A percentile compares a stretch with the other conserved stretches of the same genome.
Evolutionary conservation across 1,284 basidiomycete species (phyloP).

Genomic region (Prillingera fragicola): DNA sequence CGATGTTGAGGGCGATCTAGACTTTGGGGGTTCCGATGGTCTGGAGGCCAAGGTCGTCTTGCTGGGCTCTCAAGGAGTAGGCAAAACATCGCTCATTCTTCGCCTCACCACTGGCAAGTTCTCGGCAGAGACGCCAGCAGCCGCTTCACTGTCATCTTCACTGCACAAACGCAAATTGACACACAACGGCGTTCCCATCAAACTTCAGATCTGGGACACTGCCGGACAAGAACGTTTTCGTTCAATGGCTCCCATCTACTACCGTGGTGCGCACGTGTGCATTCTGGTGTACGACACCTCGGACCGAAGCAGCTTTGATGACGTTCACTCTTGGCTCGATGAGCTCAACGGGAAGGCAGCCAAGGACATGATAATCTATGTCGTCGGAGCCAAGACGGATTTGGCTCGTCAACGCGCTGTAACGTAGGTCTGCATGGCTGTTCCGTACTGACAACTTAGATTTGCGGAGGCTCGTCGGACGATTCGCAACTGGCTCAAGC

Average conservation of each 20-base stretch:
- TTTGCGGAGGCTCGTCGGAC: constrained; percentile 30
- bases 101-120: constrained; percentile 89
- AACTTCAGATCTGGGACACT: constrained; percentile 80
- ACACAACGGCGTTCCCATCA: constrained; percentile 79
- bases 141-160: constrained; percentile 89
- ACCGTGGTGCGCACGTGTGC: constrained; percentile 53
- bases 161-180: constrained; percentile 92
- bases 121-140: constrained; percentile 69
- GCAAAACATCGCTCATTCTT: constrained; percentile 89
- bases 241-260: constrained; percentile 72
- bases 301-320: constrained; percentile 78
- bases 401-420: constrained; percentile 29
- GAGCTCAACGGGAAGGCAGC: constrained; percentile 48
- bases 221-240: constrained; percentile 97
- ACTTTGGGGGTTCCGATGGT: constrained; percentile 37
- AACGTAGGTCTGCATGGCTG: constrained; percentile 24
- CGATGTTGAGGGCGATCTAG: constrained; percentile 14
- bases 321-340: constrained; percentile 88
- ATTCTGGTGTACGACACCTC: constrained; percentile 51
- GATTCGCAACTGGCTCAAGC: constrained; percentile 36
- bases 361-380: constrained; percentile 44
- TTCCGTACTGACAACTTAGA: constrained; percentile 15
- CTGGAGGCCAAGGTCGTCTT: constrained; percentile 95
- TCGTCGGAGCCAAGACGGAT: constrained; percentile 46
- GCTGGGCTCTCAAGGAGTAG: constrained; percentile 94